These are phyloP conservation scores for Gossypium anomalum DNA, from an alignment of 345 rosid genomes.

Conservation along the genomic window DNA sequence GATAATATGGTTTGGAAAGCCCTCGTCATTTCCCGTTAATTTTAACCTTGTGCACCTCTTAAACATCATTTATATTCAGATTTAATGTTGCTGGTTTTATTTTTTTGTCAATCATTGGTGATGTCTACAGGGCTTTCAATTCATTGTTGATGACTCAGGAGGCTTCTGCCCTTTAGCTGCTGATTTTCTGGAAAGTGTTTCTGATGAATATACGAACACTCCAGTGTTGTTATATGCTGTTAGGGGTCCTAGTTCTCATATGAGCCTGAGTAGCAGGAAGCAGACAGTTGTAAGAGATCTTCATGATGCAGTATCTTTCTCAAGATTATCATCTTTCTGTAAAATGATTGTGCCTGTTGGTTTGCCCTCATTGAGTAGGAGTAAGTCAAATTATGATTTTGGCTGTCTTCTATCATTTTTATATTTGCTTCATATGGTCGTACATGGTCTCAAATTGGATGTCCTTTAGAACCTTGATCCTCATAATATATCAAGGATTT, in stretches of 20 bases:
- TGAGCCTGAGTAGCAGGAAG: constrained; percentile 38
- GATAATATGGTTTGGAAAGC: not conserved
- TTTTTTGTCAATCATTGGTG: constrained; percentile 17
- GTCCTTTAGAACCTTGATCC: not conserved
- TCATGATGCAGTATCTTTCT: constrained; percentile 83
- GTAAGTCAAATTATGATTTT: constrained; percentile 37
- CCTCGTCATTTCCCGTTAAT: not conserved
- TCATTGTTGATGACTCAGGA: constrained; percentile 82
- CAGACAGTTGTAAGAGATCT: constrained; percentile 51
- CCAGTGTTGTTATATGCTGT: constrained; percentile 73
- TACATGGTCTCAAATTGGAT: constrained; percentile 1
- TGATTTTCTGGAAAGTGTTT: constrained; percentile 73
- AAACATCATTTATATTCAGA: not conserved
- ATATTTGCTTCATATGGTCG: not conserved
- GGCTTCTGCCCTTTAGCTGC: constrained; percentile 82
- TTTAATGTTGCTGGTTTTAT: not conserved
- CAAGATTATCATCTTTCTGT: constrained; percentile 61
- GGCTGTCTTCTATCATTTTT: not conserved
- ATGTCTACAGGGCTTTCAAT: constrained; percentile 73
- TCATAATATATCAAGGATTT: not conserved
- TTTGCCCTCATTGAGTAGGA: constrained; percentile 61
- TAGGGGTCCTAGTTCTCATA: constrained; percentile 49
- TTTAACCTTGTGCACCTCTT: not conserved
- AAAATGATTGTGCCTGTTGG: constrained; percentile 80
- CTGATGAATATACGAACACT: constrained; percentile 68